Percentiles rank a stretch among this genome's conserved stretches.
These are phyloP conservation scores for Pseudocercospora cruenta DNA, from an alignment of 2,329 filamentous ascomycete genomes.

Conservation along the genomic window DNA sequence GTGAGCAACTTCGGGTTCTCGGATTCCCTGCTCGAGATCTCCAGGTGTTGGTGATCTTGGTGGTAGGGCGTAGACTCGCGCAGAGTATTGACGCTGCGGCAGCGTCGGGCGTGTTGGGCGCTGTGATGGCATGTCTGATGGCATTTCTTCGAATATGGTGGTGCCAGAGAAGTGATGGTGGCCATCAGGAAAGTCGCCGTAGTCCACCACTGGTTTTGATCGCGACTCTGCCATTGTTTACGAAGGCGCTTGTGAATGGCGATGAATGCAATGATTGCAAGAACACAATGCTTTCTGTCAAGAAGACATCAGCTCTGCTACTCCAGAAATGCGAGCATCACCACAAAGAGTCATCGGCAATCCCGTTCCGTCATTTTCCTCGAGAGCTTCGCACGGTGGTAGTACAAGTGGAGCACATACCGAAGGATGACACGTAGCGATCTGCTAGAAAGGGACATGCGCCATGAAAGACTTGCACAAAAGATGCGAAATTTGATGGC, in stretches of 20 bases:
- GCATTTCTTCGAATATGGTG: neutral
- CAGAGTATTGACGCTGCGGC: slow-evolving; percentile 5
- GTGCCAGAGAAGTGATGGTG: neutral
- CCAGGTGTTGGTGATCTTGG: slow-evolving; percentile 1
- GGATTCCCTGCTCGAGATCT: slow-evolving; percentile 12
- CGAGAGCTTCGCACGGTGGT: neutral
- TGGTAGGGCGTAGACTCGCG: slow-evolving; percentile 8
- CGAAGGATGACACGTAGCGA: neutral
- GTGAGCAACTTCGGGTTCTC: slow-evolving; percentile 1
- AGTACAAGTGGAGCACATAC: neutral
- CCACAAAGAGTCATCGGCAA: no score
- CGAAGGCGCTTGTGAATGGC: neutral
- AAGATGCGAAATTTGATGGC: neutral
- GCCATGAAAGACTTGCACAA: neutral
- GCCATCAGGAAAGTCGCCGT: neutral
- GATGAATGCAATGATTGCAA: neutral
- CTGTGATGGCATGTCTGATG: neutral
- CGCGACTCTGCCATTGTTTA: neutral
- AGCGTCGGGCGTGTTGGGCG: neutral
- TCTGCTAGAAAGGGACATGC: neutral
- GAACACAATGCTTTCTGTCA: neutral
- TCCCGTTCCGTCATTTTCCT: no score
- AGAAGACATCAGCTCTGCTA: no score
- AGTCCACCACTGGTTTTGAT: neutral
- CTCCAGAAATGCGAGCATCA: no score